These are phyloP conservation scores for Fraxinus albicans DNA, from an alignment of 305 asterid genomes.

Conservation along the genomic window DNA sequence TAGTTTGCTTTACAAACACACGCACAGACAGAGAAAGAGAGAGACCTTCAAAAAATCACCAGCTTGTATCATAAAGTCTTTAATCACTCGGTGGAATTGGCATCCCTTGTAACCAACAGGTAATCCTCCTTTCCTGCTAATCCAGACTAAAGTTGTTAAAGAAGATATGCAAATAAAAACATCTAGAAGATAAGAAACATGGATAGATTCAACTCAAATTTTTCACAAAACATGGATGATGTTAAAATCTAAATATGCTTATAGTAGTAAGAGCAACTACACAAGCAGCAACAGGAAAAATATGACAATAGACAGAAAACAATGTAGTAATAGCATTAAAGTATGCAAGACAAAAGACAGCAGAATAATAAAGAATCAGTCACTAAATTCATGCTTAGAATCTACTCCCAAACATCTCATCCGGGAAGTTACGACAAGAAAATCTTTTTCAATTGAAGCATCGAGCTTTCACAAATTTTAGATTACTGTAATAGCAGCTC, in stretches of 20 bases:
- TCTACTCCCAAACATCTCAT: constrained; percentile 7
- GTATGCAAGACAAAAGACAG: not conserved
- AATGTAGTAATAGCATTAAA: not conserved
- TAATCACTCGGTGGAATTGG: constrained; percentile 93
- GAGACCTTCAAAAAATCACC: constrained; percentile 93
- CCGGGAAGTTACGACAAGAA: not conserved
- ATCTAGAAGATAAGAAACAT: constrained; percentile 9
- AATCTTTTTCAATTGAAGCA: not conserved
- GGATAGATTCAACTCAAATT: not conserved
- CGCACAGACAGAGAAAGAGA: constrained; percentile 17
- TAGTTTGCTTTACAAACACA: not conserved
- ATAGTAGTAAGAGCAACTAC: constrained; percentile 2
- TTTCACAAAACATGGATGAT: not conserved
- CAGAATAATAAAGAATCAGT: not conserved
- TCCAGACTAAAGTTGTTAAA: constrained; percentile 26
- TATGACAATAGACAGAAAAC: not conserved
- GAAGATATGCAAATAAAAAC: constrained; percentile 16
- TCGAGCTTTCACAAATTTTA: not conserved
- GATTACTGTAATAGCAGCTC: constrained; percentile 1
- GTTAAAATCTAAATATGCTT: constrained; percentile 6
- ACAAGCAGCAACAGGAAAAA: not conserved
- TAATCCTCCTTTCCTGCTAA: constrained; percentile 79
- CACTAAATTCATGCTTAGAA: not conserved
- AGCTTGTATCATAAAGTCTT: constrained; percentile 96
- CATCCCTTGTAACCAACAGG: constrained; percentile 91